A percentile compares a stretch with the other conserved stretches of the same genome.
These are phyloP conservation scores for Cyclotella atomus DNA, from an alignment of 108 stramenopile genomes.

Conservation along the genomic window DNA sequence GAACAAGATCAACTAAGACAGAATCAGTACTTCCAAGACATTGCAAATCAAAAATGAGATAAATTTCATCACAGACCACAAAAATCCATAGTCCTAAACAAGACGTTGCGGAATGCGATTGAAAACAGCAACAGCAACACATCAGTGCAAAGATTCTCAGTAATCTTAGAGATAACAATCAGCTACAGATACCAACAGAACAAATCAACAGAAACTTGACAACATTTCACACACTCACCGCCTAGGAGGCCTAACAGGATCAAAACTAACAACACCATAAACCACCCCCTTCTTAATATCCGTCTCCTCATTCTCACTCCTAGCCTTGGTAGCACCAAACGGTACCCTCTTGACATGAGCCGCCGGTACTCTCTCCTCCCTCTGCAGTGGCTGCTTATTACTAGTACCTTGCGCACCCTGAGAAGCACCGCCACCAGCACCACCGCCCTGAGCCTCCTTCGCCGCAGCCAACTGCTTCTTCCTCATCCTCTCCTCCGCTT, in stretches of 20 bases:
- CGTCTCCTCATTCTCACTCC: constrained; percentile 72
- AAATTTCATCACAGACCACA: too few species aligned
- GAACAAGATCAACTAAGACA: too few species aligned
- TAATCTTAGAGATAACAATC: too few species aligned
- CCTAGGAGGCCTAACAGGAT: constrained; percentile 76
- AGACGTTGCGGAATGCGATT: neutral
- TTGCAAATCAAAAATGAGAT: too few species aligned
- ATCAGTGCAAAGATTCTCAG: too few species aligned
- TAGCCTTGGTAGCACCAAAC: constrained; percentile 82
- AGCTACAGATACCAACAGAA: too few species aligned
- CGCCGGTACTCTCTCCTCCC: constrained; percentile 3
- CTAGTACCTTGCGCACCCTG: too few species aligned
- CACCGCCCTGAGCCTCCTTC: constrained; percentile 25
- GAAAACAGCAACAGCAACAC: neutral
- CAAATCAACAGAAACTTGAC: too few species aligned
- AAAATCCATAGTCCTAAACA: too few species aligned
- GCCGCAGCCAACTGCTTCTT: constrained; percentile 19
- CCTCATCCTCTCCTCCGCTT: constrained; percentile 78
- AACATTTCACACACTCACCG: constrained; percentile 54
- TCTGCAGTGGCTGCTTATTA: too few species aligned
- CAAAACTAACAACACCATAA: constrained; percentile 80
- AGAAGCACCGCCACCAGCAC: neutral
- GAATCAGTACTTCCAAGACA: too few species aligned
- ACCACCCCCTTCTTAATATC: constrained; percentile 68
- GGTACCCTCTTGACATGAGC: constrained; percentile 48